Conservation (phyloP, 1,139 yeast species). For the Suhomyces maxii region DNA sequence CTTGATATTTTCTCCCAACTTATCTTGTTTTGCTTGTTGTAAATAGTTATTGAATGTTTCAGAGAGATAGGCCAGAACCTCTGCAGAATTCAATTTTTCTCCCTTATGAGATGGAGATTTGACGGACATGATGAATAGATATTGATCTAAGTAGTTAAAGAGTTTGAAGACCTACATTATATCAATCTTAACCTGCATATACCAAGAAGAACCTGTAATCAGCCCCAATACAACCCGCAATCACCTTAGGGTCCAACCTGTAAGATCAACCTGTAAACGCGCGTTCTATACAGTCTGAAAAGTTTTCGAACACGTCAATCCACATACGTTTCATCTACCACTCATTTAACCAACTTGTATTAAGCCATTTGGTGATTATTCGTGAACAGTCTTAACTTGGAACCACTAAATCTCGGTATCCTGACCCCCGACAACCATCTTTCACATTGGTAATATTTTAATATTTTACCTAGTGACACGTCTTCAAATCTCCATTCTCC, state of each 20-base stretch:
- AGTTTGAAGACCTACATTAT: too few species aligned
- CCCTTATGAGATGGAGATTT: not conserved
- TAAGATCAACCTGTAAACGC: not conserved
- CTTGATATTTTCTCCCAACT: slow-evolving; percentile 18
- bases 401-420: too few species aligned
- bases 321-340: not conserved
- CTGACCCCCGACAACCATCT: too few species aligned
- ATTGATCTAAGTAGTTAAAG: too few species aligned
- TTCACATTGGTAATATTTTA: too few species aligned
- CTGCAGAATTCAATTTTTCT: slow-evolving; percentile 16
- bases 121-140: not conserved
- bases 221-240: not conserved
- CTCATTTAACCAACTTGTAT: not conserved
- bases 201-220: too few species aligned
- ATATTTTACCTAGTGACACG: not conserved
- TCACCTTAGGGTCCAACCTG: too few species aligned
- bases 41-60: slow-evolving; percentile 17
- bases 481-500: not conserved
- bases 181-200: too few species aligned
- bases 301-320: slow-evolving; percentile 21
- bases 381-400: too few species aligned
- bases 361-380: not conserved
- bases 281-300: slow-evolving; percentile 2
- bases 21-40: slow-evolving; percentile 19
- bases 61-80: slow-evolving; percentile 20